Evolutionary conservation across 2,329 filamentous ascomycete genomes (phyloP).

Genomic region (Nannizzia gypsea): DNA sequence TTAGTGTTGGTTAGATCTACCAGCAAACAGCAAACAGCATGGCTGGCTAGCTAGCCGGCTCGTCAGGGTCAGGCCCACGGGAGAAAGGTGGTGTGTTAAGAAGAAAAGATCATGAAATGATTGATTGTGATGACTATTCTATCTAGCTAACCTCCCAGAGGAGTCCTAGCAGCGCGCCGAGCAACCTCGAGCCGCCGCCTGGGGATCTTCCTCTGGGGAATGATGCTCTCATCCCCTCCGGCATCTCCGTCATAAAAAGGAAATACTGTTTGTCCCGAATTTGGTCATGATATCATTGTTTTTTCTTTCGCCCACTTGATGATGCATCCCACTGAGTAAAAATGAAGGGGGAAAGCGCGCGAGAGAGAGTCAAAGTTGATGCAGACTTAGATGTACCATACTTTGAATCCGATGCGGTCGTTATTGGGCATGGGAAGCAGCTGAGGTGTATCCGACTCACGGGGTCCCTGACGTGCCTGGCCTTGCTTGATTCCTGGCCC

Average conservation of each 20-base stretch:
- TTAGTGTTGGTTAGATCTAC: too few species aligned
- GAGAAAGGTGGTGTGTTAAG: background rate
- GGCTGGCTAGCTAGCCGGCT: too few species aligned
- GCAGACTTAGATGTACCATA: constrained; percentile 31
- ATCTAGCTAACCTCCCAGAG: background rate
- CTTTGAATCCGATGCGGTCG: constrained; percentile 24
- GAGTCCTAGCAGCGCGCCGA: constrained; percentile 5
- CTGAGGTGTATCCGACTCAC: constrained; percentile 21
- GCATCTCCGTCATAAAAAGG: background rate
- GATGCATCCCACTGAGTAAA: background rate
- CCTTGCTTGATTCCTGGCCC: constrained; percentile 28
- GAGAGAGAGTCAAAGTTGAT: background rate
- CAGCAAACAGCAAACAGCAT: too few species aligned
- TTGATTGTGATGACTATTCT: background rate
- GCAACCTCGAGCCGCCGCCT: constrained; percentile 3
- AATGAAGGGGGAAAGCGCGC: background rate
- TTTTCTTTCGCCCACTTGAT: background rate
- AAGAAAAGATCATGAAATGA: background rate
- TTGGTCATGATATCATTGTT: background rate
- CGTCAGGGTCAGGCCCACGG: too few species aligned
- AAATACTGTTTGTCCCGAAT: background rate
- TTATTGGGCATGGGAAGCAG: constrained; percentile 26
- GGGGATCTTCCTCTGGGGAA: background rate
- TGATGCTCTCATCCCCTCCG: background rate
- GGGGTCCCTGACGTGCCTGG: constrained; percentile 19